These are phyloP conservation scores for Cyberlindnera saturnus DNA, from an alignment of 805 yeast species.

Conservation along the genomic window DNA sequence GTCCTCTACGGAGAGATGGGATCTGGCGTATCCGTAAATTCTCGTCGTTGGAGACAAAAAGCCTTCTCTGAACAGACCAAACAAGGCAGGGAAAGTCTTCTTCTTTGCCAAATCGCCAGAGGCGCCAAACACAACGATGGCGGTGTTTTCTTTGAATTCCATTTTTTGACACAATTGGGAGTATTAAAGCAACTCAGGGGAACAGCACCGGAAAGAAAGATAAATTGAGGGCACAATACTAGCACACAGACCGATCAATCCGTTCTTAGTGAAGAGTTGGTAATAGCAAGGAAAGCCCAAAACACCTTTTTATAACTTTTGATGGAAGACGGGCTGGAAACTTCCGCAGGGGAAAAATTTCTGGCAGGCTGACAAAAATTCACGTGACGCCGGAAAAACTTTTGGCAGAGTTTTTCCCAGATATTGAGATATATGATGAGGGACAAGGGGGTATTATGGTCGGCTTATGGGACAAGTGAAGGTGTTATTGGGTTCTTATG, in stretches of 20 bases:
- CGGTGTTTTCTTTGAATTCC: slow-evolving; percentile 57
- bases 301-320: too few species aligned
- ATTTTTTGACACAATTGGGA: slow-evolving; percentile 8
- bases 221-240: too few species aligned
- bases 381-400: slow-evolving; percentile 1
- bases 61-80: slow-evolving; percentile 73
- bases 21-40: slow-evolving; percentile 90
- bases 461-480: too few species aligned
- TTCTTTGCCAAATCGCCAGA: slow-evolving; percentile 94
- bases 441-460: too few species aligned
- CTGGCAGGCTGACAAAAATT: not conserved
- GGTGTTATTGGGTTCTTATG: too few species aligned
- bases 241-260: too few species aligned
- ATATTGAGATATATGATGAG: too few species aligned
- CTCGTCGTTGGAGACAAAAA: slow-evolving; percentile 61
- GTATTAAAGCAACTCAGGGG: not conserved
- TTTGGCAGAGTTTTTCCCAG: too few species aligned
- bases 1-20: slow-evolving; percentile 61
- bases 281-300: too few species aligned
- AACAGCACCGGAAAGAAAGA: too few species aligned
- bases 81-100: slow-evolving; percentile 87
- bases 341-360: not conserved
- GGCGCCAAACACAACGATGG: slow-evolving; percentile 86
- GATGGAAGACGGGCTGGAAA: slow-evolving; percentile 2
- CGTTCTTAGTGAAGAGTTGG: too few species aligned